Evolutionary conservation across 1,284 basidiomycete species (phyloP).

Genomic region (Agaricales sp.): DNA sequence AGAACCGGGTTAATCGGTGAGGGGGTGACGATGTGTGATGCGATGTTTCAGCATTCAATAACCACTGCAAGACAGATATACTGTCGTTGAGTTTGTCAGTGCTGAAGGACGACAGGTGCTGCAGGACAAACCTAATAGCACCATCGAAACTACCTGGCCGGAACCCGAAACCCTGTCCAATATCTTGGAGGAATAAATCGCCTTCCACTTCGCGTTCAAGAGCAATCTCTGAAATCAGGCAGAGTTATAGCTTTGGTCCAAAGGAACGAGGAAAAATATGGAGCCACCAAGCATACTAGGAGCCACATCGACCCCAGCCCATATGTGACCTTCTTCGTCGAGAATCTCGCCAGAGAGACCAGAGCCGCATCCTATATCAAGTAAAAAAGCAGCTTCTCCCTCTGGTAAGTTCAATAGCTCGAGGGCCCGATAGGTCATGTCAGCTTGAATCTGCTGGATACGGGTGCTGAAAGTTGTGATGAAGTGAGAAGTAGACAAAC

Average conservation of each 20-base stretch:
- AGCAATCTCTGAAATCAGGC: conserved; percentile 70
- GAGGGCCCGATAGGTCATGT: conserved; percentile 95
- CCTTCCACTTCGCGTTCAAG: conserved; percentile 90
- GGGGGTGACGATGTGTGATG: conserved; percentile 88
- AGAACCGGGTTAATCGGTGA: conserved; percentile 87
- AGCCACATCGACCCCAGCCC: conserved; percentile 93
- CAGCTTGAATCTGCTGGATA: conserved; percentile 93
- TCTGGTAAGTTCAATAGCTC: conserved; percentile 82
- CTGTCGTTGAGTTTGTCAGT: conserved; percentile 27
- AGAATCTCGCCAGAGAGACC: conserved; percentile 97
- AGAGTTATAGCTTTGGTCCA: conserved; percentile 1
- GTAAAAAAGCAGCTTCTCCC: conserved; percentile 70
- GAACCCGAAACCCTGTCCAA: conserved; percentile 91
- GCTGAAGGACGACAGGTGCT: conserved; percentile 1
- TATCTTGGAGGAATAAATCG: conserved; percentile 88
- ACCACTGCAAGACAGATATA: conserved; percentile 98
- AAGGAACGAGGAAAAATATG: not conserved
- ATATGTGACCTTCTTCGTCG: conserved; percentile 88
- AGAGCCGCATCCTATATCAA: conserved; percentile 98
- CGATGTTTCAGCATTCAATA: conserved; percentile 93
- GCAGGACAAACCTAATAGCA: conserved; percentile 72
- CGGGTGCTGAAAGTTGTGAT: conserved; percentile 54
- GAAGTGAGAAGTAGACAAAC: conserved; percentile 2
- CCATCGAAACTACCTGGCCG: conserved; percentile 96
- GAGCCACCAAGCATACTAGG: conserved; percentile 90